A percentile compares a stretch with the other conserved stretches of the same genome.
Evolutionary conservation across 2,329 filamentous ascomycete genomes (phyloP).

Genomic region (Talaromyces verruculosus): DNA sequence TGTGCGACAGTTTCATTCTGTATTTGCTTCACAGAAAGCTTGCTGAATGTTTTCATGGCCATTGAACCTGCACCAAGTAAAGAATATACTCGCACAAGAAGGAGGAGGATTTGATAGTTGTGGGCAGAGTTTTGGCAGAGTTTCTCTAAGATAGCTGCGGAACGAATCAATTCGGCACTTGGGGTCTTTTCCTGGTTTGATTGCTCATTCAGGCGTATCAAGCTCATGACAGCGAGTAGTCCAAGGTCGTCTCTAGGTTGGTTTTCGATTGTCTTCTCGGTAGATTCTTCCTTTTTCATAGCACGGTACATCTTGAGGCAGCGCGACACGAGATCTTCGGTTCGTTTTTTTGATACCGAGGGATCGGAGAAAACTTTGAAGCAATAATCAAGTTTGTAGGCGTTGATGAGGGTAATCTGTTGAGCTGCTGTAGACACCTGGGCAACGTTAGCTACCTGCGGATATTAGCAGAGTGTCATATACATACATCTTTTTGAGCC

Average conservation of each 20-base stretch:
- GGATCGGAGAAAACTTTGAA: conserved; percentile 38
- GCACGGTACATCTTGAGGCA: conserved; percentile 40
- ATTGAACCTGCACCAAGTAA: conserved; percentile 48
- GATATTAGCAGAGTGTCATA: background rate
- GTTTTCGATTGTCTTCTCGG: conserved; percentile 43
- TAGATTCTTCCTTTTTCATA: conserved; percentile 27
- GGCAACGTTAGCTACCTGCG: background rate
- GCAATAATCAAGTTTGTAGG: conserved; percentile 46
- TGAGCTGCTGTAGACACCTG: conserved; percentile 29
- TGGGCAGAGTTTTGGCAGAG: conserved; percentile 46
- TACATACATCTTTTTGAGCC: conserved; percentile 29
- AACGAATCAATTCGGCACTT: conserved; percentile 38
- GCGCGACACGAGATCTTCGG: conserved; percentile 40
- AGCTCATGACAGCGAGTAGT: conserved; percentile 45
- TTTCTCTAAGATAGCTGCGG: conserved; percentile 41
- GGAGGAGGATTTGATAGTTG: conserved; percentile 48
- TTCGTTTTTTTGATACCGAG: conserved; percentile 27
- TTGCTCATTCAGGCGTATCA: conserved; percentile 35
- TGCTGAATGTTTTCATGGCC: conserved; percentile 47
- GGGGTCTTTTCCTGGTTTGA: conserved; percentile 26
- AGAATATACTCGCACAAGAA: conserved; percentile 47
- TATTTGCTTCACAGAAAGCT: conserved; percentile 50
- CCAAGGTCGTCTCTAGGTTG: conserved; percentile 46
- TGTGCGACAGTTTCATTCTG: conserved; percentile 51
- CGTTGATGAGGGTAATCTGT: conserved; percentile 41